These are phyloP conservation scores for Aspergillus pseudoglaucus DNA, from an alignment of 2,329 filamentous ascomycete species.

Conservation along the genomic window DNA sequence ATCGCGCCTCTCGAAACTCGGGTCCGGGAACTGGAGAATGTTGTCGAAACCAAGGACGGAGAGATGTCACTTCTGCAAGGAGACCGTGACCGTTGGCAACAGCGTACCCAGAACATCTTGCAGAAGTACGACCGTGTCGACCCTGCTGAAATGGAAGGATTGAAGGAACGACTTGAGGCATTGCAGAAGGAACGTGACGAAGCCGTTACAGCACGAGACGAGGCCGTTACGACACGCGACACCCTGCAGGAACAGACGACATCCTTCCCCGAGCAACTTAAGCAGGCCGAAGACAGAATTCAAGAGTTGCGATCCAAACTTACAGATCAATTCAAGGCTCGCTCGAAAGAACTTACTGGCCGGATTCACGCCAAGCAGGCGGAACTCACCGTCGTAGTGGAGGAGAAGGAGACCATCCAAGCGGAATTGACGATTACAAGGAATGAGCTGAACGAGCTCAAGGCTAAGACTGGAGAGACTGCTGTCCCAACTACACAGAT, in stretches of 20 bases:
- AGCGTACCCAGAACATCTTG: constrained; percentile 89
- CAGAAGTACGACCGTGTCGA: constrained; percentile 95
- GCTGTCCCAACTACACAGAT: constrained; percentile 31
- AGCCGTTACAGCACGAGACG: constrained; percentile 52
- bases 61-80: constrained; percentile 85
- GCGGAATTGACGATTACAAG: constrained; percentile 59
- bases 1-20: constrained; percentile 77
- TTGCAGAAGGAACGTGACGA: constrained; percentile 64
- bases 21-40: constrained; percentile 74
- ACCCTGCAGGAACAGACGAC: constrained; percentile 46
- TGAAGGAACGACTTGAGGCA: constrained; percentile 68
- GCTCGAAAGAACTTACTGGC: constrained; percentile 58
- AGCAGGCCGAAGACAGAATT: constrained; percentile 42
- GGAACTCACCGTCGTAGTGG: constrained; percentile 42
- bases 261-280: constrained; percentile 43
- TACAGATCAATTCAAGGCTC: constrained; percentile 48
- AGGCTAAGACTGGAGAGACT: constrained; percentile 50
- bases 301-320: constrained; percentile 44
- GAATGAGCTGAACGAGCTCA: constrained; percentile 47
- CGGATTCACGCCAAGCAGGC: constrained; percentile 51
- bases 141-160: constrained; percentile 80
- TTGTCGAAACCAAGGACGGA: constrained; percentile 73
- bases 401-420: constrained; percentile 65
- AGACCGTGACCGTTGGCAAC: constrained; percentile 91
- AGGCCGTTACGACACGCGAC: constrained; percentile 51